Evolutionary conservation across 176 grass and related monocot genomes (phyloP), one percentile per base, ranked within the genome.

Genomic region (Chrysopogon serrulatus): DNA sequence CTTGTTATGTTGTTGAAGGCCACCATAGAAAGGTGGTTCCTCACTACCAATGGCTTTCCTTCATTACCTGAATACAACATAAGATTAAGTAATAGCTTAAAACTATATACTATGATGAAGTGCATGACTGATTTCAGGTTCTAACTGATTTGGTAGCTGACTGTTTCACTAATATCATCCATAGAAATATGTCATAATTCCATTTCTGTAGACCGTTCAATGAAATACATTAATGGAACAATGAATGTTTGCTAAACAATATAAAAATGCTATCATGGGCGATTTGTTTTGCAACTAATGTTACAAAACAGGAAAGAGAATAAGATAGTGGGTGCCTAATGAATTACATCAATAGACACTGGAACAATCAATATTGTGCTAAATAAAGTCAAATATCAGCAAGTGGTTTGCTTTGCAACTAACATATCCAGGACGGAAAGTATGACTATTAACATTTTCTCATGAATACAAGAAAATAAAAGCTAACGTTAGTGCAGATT

Each of bases 1-100:
- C 93, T 92, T 81, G 93, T 95, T 84, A 95, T 95, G 81, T 95
- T 95, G 79, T 95, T 90, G 90, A 95, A 95, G 37, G 93, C 86
- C 27, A 95, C 93, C 39, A 81, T 83, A 40, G 90, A 49, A 78
- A 95, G 90, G 77, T 95, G 88, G 15, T 88, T 82, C 75, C 59
- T 77, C 40, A 95, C 78, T 28, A 90, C 65, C 36, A 92, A 19
- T 64, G 85, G 77, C 15, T 92, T 92, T 11, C 76, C 79, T 82
- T 81, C 75, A 56, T 88, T 95, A 47, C 84, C 90, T 92, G 82
- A 67, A 86, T 70, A 76, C 0, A 60, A 12, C 17, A 86, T 37
- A 83, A 14, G 4, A 73, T 78, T 74, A 68, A 54, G 26, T 48
- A 33, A 68, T 4, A 68, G 15, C 41, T 63, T 43, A 17, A 26